Percentiles rank a stretch among this genome's conserved stretches.
These are phyloP conservation scores for Amaranthus cruentus DNA, from an alignment of 148 eudicot species.

Conservation along the genomic window DNA sequence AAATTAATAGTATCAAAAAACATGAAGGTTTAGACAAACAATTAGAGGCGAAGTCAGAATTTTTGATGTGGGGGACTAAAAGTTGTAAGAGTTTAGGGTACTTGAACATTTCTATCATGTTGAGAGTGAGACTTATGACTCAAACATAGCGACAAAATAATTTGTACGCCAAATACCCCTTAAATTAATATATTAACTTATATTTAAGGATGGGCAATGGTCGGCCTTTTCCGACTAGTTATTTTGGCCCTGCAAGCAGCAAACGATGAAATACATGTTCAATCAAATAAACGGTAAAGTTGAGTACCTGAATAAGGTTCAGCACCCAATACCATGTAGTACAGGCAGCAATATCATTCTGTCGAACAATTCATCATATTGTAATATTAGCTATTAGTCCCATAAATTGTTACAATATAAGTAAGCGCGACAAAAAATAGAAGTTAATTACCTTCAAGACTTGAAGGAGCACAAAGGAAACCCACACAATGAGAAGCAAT, in stretches of 20 bases:
- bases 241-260: background rate
- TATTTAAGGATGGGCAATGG: too few relatives aligned
- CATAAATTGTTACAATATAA: background rate
- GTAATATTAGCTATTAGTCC: background rate
- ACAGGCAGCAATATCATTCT: constrained; percentile 65
- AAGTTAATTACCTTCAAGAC: constrained; percentile 61
- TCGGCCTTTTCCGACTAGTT: too few relatives aligned
- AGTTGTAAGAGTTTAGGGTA: too few relatives aligned
- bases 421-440: background rate
- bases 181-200: too few relatives aligned
- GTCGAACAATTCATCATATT: constrained; percentile 19
- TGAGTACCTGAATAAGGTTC: constrained; percentile 65
- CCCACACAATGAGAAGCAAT: constrained; percentile 57
- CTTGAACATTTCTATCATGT: too few relatives aligned
- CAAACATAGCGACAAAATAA: too few relatives aligned
- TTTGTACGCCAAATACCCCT: too few relatives aligned
- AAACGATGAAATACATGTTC: background rate
- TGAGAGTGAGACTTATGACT: too few relatives aligned
- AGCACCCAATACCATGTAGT: constrained; percentile 73
- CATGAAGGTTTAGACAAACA: background rate
- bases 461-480: constrained; percentile 70
- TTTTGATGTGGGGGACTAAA: too few relatives aligned
- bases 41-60: too few relatives aligned
- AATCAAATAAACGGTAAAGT: background rate
- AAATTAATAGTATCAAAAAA: background rate